Evolutionary conservation across 495 filamentous ascomycete species (phyloP), one percentile per base, ranked within the genome.

Genomic region (Aspergillus coremiiformis): DNA sequence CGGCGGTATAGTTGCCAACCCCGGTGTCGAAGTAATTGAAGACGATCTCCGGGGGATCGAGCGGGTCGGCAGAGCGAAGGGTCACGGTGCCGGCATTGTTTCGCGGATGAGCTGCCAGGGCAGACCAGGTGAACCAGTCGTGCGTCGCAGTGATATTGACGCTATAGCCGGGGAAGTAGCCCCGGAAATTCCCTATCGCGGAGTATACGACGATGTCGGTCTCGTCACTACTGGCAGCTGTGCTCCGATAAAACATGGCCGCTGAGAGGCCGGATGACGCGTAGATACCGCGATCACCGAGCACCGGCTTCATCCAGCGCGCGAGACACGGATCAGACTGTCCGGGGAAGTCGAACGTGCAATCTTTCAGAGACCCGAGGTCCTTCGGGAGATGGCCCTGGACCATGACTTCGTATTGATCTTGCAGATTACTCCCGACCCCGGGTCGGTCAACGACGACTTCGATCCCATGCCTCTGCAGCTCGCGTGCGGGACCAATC

Each of bases 391-490:
- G 62, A 1, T 71, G 64, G 43, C 66, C 76, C 27, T 72, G 68
- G 5, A 84, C 72, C 27, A 67, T 58, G 20, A 67, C 72, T 50
- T 85, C 82, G 59, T 82, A 80, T 61, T 79, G 80, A 55, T 86
- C 81, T 48, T 85, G 81, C 1, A 87, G 66, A 61, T 87, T 87
- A n/a, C 70, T 69, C 33, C 84, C 84, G 0, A 87, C 83, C 11
- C 77, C 80, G 0, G 82, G 81, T 0, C 81, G 67, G 53, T 84
- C 75, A 29, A 65, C 53, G 0, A 84, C 49, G 0, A 83, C 67
- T 5, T 69, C 59, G 49, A 86, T 84, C 19, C 64, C 59, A 47
- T 75, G 69, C 9, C 54, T 56, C 4, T 61, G 14, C 0, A 88
- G 72, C 29, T 83, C 72, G 0, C 56, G 57, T 2, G 52, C 49